Conservation (phyloP, 257 asterid species). For the Osmanthus fragrans region DNA sequence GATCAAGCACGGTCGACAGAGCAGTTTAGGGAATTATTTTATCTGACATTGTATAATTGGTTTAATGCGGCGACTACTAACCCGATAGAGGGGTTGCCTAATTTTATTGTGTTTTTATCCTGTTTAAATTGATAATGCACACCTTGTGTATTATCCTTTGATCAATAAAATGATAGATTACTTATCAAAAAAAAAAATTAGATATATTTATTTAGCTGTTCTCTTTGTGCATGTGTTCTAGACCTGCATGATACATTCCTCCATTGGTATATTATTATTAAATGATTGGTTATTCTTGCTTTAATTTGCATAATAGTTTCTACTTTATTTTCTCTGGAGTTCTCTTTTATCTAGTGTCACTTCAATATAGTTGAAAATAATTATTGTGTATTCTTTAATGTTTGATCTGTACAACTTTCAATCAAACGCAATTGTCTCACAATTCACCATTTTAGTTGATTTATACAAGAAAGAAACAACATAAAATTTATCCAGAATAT, state of each 20-base stretch:
- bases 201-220: neutral
- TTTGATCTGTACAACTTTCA: neutral
- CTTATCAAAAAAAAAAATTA: no score
- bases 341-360: constrained; percentile 3
- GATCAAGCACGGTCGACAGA: no score
- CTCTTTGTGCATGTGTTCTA: neutral
- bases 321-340: neutral
- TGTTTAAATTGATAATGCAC: no score
- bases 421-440: neutral
- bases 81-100: no score
- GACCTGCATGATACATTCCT: neutral
- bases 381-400: neutral
- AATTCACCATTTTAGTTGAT: neutral
- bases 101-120: no score
- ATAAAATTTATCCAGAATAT: neutral
- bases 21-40: no score
- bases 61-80: no score
- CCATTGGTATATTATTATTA: constrained; percentile 7
- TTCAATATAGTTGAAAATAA: constrained; percentile 6
- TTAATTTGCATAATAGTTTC: neutral
- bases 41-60: no score
- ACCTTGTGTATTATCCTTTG: no score
- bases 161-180: no score
- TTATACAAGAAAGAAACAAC: no score
- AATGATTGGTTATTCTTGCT: neutral